A percentile compares a stretch with the other conserved stretches of the same genome.
phyloP scores from a whole-genome alignment of 2,329 filamentous ascomycete species.

The Cadophora sp. region DNA sequence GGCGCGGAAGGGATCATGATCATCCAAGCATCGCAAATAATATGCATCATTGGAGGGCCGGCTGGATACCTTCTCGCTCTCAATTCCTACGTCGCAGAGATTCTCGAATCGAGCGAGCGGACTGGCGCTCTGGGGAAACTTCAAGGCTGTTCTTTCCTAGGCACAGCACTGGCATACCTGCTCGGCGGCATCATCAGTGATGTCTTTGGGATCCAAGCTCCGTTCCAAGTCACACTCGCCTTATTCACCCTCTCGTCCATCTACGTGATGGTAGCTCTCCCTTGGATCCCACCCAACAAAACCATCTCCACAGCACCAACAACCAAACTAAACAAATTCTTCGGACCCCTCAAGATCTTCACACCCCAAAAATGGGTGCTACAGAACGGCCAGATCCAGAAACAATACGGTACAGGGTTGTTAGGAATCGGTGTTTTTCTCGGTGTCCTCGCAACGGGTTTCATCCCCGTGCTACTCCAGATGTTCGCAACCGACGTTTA shows the following conservation, averaged over 20 bases:
- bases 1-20: constrained; percentile 69
- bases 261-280: constrained; percentile 52
- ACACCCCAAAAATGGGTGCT: constrained; percentile 62
- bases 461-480: constrained; percentile 64
- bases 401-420: constrained; percentile 67
- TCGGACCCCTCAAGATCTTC: constrained; percentile 69
- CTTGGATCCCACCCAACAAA: constrained; percentile 57
- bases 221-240: constrained; percentile 68
- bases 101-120: constrained; percentile 63
- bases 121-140: constrained; percentile 71
- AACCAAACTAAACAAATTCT: constrained; percentile 58
- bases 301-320: constrained; percentile 42
- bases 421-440: constrained; percentile 71
- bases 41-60: constrained; percentile 72
- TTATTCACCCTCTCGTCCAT: constrained; percentile 56
- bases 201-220: constrained; percentile 65
- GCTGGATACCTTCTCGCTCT: constrained; percentile 72
- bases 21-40: constrained; percentile 70
- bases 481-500: constrained; percentile 55
- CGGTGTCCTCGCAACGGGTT: constrained; percentile 72
- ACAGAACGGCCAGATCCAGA: constrained; percentile 56
- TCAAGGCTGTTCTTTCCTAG: constrained; percentile 72
- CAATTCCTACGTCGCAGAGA: constrained; percentile 72
- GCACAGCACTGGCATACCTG: constrained; percentile 68
- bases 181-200: constrained; percentile 71